Evolutionary conservation across 805 yeast genomes (phyloP), one percentile per base, ranked within the genome.

Genomic region (Saturnispora sanitii): DNA sequence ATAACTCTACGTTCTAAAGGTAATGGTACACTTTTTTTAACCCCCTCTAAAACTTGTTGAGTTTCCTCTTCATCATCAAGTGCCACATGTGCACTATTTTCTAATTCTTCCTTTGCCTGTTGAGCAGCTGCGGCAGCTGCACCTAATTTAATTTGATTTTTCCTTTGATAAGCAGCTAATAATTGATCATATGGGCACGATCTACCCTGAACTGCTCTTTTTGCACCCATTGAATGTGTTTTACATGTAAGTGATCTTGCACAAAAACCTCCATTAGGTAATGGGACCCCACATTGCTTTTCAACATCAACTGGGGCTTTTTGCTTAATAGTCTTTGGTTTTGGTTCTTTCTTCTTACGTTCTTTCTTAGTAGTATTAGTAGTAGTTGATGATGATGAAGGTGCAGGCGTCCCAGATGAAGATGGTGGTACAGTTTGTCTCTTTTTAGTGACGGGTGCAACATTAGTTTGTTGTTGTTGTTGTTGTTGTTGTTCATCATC

Each of bases 161-260:
- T 76, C 52, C 87, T 79, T 64, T 92, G 98, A 56, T 90, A 88
- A 15, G 86, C 88, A 17, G 88, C 86, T 42, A 92, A 66, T 40
- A 92, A 66, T 22, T 77, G 78, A 58, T 92, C 98, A 62, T 87
- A 92, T 1, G 96, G 87, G 6, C 92, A 88, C 27, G 94, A 79
- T 52, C 98, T 72, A 9, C 98, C 98, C 15, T 76, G 78, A 17
- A 92, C 98, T 1, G 95, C 88, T 51, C 98, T 74, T 54, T 92
- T 92, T 21, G 96, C 95, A 26, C 96, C 96, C 96, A 92, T 88
- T 1, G 97, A 85, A 61, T 92, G 98, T 0, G 96, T 87, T 57
- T 92, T 92, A 70, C 98, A 92, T 0, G 98, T 92, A 45, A 92
- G 67, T 0, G 96, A 87, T 38, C 98, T 71, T 4, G 96, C 96